Base-by-base conservation (phyloP, 176 grass and related monocot species). In the Typha latifolia region DNA sequence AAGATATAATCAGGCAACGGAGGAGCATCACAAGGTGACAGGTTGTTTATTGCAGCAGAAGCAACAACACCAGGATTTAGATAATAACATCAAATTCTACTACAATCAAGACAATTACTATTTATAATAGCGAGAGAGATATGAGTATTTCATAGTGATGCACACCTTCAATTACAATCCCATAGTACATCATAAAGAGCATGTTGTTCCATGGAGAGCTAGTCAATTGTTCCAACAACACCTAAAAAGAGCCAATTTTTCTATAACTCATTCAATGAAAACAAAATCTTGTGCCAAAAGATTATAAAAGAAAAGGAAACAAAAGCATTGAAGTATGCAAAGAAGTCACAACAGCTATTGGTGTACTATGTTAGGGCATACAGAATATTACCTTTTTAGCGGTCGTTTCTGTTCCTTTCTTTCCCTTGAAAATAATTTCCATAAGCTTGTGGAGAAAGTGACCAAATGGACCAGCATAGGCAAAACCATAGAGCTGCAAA, bases 401-500 rank as follows among this genome's bases (percentile, higher is more conserved):
- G 32, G 79, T 53, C 9, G 76, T 79, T 62, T 75, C 82, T 18
- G 75, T 84, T 23, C 73, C 63, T 20, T 69, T 79, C 21, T 65
- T 84, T 61, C 82, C 76, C n/a, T 84, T 62, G 49, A 84, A 84
- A 26, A 75, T 51, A 49, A 49, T 79, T 48, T 84, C 75, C 15
- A 79, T 72, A 52, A 84, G 70, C 61, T 84, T 84, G 57, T 74
- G 76, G 65, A 84, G 13, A 32, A 84, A 84, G 64, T 84, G 82
- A 26, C 78, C 76, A 79, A 79, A 84, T 21, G 76, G 82, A 14
- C 82, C 82, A 26, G 78, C 43, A 63, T 84, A 79, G 7, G 49
- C 26, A 75, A 79, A 66, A 70, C 82, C 75, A 65, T 67, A 74
- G 11, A 84, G 76, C 82, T 84, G 37, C 78, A 51, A 64, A 69